phyloP scores from a whole-genome alignment of 495 filamentous ascomycete genomes.

The Evansstolkia leycettana region DNA sequence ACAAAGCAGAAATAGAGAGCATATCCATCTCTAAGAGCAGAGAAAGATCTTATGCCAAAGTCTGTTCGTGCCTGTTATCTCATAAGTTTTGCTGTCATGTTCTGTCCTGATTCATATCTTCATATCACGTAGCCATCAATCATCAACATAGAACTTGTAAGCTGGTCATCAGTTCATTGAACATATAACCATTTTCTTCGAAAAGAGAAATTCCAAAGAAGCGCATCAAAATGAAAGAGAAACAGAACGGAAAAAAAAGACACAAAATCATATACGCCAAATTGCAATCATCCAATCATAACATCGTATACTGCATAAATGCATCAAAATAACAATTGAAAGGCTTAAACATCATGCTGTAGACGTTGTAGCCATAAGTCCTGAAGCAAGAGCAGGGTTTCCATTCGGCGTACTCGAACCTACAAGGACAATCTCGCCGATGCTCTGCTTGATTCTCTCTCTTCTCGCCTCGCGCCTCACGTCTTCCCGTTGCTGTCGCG shows the following conservation, averaged over 20 bases:
- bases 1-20: no score
- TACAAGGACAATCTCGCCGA: conserved; percentile 33
- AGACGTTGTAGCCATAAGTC: neutral
- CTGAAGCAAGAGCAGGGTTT: no score
- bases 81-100: no score
- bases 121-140: no score
- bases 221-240: conserved; percentile 3
- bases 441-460: conserved; percentile 54
- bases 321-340: conserved; percentile 13
- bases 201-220: conserved; percentile 6
- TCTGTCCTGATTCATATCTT: no score
- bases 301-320: conserved; percentile 3
- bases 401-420: conserved; percentile 17
- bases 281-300: conserved; percentile 10
- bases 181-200: neutral
- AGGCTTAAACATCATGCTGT: neutral
- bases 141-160: no score
- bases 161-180: no score
- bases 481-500: conserved; percentile 47
- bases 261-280: conserved; percentile 3
- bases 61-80: no score
- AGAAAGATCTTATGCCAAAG: no score
- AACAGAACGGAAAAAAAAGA: conserved; percentile 3
- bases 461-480: conserved; percentile 47
- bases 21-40: no score